Conservation (phyloP, 2,329 filamentous ascomycete genomes). For the Sporothrix pseudoabietina region DNA sequence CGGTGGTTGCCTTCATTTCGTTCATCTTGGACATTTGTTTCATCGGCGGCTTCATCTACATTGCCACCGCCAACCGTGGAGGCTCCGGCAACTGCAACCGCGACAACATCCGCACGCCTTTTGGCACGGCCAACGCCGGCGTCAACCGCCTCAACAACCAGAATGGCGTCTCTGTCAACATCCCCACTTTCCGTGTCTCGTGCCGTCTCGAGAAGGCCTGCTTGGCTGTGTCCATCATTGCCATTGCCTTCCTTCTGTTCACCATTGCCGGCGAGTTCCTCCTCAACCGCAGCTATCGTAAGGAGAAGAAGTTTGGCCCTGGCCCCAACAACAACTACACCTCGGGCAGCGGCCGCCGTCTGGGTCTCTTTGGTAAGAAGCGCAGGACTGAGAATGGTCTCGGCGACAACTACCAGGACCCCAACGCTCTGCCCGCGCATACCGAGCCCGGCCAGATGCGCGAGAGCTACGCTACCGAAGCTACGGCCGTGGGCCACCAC, state of each 20-base stretch:
- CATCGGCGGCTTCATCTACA: constrained; percentile 74
- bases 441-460: constrained; percentile 37
- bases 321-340: constrained; percentile 48
- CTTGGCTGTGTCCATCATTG: constrained; percentile 77
- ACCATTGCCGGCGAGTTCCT: constrained; percentile 37
- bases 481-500: constrained; percentile 39
- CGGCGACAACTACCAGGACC: constrained; percentile 33
- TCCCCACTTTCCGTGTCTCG: constrained; percentile 55
- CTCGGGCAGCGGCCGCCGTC: constrained; percentile 42
- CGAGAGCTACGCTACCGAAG: constrained; percentile 44
- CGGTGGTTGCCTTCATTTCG: constrained; percentile 70
- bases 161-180: constrained; percentile 51
- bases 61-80: constrained; percentile 72
- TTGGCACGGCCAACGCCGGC: constrained; percentile 64
- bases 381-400: constrained; percentile 31
- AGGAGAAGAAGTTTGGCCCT: constrained; percentile 47
- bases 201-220: constrained; percentile 77
- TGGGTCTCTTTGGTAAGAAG: constrained; percentile 41
- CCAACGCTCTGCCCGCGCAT: constrained; percentile 43
- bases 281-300: constrained; percentile 41
- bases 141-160: constrained; percentile 52
- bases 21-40: constrained; percentile 79
- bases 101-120: constrained; percentile 62
- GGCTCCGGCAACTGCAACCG: constrained; percentile 66
- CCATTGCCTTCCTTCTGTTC: constrained; percentile 50